These are phyloP conservation scores for Fusarium aywerte DNA, from an alignment of 2,329 filamentous ascomycete species.

Conservation along the genomic window DNA sequence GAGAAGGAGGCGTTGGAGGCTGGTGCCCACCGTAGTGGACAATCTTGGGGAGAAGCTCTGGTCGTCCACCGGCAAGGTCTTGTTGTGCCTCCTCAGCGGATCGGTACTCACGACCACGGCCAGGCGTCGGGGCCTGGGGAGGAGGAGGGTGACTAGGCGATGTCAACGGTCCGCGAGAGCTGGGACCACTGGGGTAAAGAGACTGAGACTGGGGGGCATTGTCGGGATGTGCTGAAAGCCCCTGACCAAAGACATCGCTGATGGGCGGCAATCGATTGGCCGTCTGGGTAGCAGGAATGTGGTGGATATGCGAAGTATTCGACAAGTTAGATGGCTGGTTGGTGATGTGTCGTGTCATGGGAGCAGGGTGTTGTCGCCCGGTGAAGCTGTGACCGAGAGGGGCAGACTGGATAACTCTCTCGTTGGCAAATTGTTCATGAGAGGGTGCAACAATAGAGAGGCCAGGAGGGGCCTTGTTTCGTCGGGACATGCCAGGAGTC, in stretches of 20 bases:
- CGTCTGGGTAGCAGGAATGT: slow-evolving; percentile 87
- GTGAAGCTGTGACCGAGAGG: slow-evolving; percentile 96
- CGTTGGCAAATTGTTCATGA: slow-evolving; percentile 89
- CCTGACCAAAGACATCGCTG: slow-evolving; percentile 91
- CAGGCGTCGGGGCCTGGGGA: slow-evolving; percentile 61
- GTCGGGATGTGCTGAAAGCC: slow-evolving; percentile 72
- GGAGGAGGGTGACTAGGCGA: slow-evolving; percentile 78
- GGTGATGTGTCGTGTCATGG: slow-evolving; percentile 78
- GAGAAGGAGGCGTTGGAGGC: slow-evolving; percentile 90
- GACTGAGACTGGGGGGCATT: slow-evolving; percentile 53
- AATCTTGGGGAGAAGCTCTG: slow-evolving; percentile 90
- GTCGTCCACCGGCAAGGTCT: slow-evolving; percentile 87
- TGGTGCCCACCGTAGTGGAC: slow-evolving; percentile 96
- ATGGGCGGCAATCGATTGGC: slow-evolving; percentile 93
- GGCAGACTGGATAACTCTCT: slow-evolving; percentile 96
- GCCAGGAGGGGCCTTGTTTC: slow-evolving; percentile 85
- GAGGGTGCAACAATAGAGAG: slow-evolving; percentile 95
- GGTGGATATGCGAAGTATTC: slow-evolving; percentile 89
- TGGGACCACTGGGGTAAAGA: slow-evolving; percentile 70
- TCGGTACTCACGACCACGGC: slow-evolving; percentile 85
- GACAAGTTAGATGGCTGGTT: slow-evolving; percentile 86
- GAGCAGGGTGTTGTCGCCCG: slow-evolving; percentile 82
- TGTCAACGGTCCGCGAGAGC: slow-evolving; percentile 74
- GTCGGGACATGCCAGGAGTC: slow-evolving; percentile 77
- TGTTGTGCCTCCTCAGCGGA: slow-evolving; percentile 96